Evolutionary conservation across 2,329 filamentous ascomycete species (phyloP), one percentile per base, ranked within the genome.

Genomic region (Cladosporium sp.): DNA sequence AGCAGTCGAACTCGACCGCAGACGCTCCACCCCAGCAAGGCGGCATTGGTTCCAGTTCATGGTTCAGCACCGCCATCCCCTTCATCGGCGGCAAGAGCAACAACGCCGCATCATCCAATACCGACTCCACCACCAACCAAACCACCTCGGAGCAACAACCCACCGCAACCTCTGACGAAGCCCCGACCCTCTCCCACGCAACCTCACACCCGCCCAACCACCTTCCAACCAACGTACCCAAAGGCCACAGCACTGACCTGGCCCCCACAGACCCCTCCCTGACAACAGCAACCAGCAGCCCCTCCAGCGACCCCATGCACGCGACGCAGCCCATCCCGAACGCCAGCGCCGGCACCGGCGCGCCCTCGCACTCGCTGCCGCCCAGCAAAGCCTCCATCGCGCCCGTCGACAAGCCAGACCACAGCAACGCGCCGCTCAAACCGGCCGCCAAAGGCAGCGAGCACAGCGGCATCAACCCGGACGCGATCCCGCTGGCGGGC

Each of bases 401-500:
- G n/a, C 43, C 49, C 6, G 22, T 19, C 7, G 35, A 38, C 8
- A 37, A 48, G 33, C 42, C 48, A 18, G 43, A 52, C 44, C 16
- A 55, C 43, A 42, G 37, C 43, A 31, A 50, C 22, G 35, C 54
- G 9, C 48, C 46, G 28, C 38, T 54, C 50, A 49, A 56, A 41
- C 48, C 55, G 8, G 44, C 40, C 33, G 43, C 43, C 19, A 43
- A 43, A 35, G 45, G 32, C 32, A 34, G 46, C 49, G 40, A 55
- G 9, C 37, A 44, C 40, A 28, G 22, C 22, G 56, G 51, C 35
- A 42, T 38, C 18, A 56, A 57, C 46, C 54, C 54, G 6, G 28
- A 37, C 33, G 49, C 53, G 41, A 60, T 59, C 22, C 58, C 58
- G 9, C 53, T 52, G 10, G 56, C 56, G 6, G 56, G 56, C 31